Evolutionary conservation across 305 asterid genomes (phyloP), one percentile per base, ranked within the genome.

Genomic region (Fraxinus latifolia): DNA sequence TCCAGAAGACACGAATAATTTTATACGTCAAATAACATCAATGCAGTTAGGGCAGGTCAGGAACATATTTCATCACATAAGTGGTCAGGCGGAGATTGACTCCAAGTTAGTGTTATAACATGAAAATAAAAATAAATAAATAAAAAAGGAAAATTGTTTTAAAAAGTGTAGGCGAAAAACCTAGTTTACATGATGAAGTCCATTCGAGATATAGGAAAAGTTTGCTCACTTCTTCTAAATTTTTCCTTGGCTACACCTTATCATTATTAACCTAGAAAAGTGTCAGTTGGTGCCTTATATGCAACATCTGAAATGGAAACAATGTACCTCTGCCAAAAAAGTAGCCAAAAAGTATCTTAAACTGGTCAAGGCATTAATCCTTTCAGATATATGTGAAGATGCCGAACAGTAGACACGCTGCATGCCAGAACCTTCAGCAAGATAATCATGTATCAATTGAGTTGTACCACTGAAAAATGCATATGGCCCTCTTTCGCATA

Each of bases 321-420:
- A 86, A 65, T 85, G 82, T 77, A 93, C 99, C 99, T 94, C 94
- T 74, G 97, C 98, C 91, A 96, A 87, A 90, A 96, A 96, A 11
- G 93, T 84, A 58, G 98, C 92, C 88, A 94, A 83, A 80, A 34
- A 90, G 90, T 87, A 91, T 94, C 97, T 92, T 77, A 96, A 89
- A 84, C 92, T 89, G 72, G 83, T 84, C 86, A 96, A 87, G 65
- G 94, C 89, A 9, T 90, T 84, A 84, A 96, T 91, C 92, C 98
- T 90, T 88, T 94, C 97, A 15, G 98, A 91, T 90, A 96, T 90
- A 88, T 93, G 90, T 74, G 95, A 87, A 82, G 92, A 89, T 75
- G 99, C 97, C 50, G 94, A 89, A 88, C 84, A 68, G 84, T 87
- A 83, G 74, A 93, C 83, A 65, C 85, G 89, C 78, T 90, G 94